Conservation (phyloP, 306 rosid genomes). For the Lathyrus tuberosus region DNA sequence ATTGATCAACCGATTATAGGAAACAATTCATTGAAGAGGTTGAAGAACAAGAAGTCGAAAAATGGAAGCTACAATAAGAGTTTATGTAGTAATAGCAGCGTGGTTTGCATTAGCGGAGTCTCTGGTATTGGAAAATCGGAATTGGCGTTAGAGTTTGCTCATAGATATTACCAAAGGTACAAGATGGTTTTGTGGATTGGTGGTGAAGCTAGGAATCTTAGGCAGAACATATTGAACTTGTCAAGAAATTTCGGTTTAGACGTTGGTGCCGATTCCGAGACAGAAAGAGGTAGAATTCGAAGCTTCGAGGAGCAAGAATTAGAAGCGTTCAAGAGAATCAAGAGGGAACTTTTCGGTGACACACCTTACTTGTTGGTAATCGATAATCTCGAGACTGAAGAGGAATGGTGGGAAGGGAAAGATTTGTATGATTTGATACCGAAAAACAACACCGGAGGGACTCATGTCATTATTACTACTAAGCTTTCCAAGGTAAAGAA, state of each 20-base stretch:
- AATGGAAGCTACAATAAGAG: conserved; percentile 63
- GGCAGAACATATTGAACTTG: conserved; percentile 75
- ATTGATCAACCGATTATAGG: conserved; percentile 73
- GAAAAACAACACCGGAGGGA: conserved; percentile 71
- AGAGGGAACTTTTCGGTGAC: conserved; percentile 79
- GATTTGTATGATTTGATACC: conserved; percentile 77
- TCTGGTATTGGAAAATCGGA: conserved; percentile 90
- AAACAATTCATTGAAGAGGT: conserved; percentile 56
- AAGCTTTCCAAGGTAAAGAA: conserved; percentile 65
- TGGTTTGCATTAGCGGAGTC: conserved; percentile 76
- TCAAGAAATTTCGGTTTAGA: conserved; percentile 71
- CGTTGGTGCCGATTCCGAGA: conserved; percentile 79
- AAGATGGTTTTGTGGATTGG: conserved; percentile 91
- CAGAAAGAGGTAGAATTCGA: conserved; percentile 70
- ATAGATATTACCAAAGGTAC: conserved; percentile 70
- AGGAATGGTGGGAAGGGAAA: conserved; percentile 91
- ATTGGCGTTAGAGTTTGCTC: conserved; percentile 75
- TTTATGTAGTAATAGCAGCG: conserved; percentile 55
- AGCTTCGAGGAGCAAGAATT: conserved; percentile 91
- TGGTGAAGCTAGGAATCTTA: conserved; percentile 77
- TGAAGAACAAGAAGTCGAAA: conserved; percentile 66
- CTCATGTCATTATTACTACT: conserved; percentile 79
- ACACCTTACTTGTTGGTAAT: conserved; percentile 79
- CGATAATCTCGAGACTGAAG: conserved; percentile 83
- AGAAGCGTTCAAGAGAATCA: conserved; percentile 85